These are phyloP conservation scores for Euphorbia schlechtendalii DNA, from an alignment of 441 rosid genomes.

Conservation along the genomic window DNA sequence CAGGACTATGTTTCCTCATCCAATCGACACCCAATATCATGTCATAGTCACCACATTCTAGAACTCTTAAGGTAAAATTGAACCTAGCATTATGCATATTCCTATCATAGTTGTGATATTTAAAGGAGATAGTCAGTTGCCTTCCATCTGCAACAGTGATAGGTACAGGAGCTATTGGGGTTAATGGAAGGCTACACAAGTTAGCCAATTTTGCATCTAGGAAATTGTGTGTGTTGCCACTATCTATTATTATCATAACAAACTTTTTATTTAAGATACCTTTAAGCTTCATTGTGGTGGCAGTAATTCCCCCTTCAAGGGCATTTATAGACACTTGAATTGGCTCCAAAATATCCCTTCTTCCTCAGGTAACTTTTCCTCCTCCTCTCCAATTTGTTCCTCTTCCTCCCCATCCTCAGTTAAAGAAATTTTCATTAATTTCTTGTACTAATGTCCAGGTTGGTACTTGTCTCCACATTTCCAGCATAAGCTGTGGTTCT, in stretches of 20 bases:
- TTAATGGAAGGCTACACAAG: not conserved
- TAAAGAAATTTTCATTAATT: too few relatives aligned
- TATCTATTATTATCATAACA: not conserved
- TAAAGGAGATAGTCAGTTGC: too few relatives aligned
- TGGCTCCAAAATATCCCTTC: too few relatives aligned
- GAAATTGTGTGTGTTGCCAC: not conserved
- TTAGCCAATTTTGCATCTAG: not conserved
- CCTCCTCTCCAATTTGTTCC: too few relatives aligned
- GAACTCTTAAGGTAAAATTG: not conserved
- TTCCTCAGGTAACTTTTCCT: too few relatives aligned
- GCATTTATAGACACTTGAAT: not conserved
- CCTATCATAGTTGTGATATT: not conserved
- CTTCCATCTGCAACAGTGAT: not conserved
- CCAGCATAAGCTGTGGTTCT: not conserved
- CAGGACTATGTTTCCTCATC: too few relatives aligned
- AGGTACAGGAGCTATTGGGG: fast-evolving
- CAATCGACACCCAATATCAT: not conserved
- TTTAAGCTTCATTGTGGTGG: not conserved
- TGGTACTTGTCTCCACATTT: not conserved
- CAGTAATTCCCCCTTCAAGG: not conserved
- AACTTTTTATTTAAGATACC: not conserved
- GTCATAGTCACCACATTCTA: not conserved
- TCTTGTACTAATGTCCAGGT: not conserved
- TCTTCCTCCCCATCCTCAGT: too few relatives aligned
- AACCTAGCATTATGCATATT: not conserved